A percentile compares a stretch with the other conserved stretches of the same genome.
phyloP scores from a whole-genome alignment of 495 filamentous ascomycete species.

The Penicillium canescens region DNA sequence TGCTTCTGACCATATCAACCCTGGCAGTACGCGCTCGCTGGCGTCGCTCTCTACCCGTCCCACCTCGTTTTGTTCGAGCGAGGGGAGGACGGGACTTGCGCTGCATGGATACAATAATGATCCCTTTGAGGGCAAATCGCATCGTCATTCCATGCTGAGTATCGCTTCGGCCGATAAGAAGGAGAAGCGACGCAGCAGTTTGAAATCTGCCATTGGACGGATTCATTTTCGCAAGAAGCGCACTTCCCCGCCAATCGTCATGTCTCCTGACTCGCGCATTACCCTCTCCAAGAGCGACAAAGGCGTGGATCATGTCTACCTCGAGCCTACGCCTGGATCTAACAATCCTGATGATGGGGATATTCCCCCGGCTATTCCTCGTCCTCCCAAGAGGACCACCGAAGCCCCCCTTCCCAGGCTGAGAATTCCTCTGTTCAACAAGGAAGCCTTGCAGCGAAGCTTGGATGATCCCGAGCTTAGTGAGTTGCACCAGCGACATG shows the following conservation, averaged over 20 bases:
- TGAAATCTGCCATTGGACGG: constrained; percentile 41
- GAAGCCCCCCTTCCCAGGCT: constrained; percentile 27
- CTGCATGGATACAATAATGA: constrained; percentile 16
- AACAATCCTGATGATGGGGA: not conserved
- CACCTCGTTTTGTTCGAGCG: constrained; percentile 44
- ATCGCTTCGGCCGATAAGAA: constrained; percentile 33
- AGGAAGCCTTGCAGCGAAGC: constrained; percentile 44
- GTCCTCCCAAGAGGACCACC: not conserved
- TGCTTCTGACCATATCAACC: constrained; percentile 32
- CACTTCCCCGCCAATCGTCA: constrained; percentile 27
- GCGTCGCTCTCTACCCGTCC: constrained; percentile 43
- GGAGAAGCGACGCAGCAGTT: constrained; percentile 34
- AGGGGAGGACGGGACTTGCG: constrained; percentile 25
- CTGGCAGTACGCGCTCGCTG: constrained; percentile 42
- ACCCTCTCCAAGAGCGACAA: constrained; percentile 25
- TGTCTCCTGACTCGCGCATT: constrained; percentile 34
- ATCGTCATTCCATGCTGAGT: constrained; percentile 36
- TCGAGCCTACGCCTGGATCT: constrained; percentile 24
- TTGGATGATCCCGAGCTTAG: constrained; percentile 48
- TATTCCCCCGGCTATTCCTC: constrained; percentile 5
- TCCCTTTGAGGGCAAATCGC: constrained; percentile 1
- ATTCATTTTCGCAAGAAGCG: constrained; percentile 43
- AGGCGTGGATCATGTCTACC: constrained; percentile 30
- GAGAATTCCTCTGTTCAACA: constrained; percentile 40
- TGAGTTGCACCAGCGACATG: constrained; percentile 53